Percentiles rank a stretch among this genome's conserved stretches.
Conservation (phyloP, 495 filamentous ascomycete genomes). For the Trypethelium eluteriae region DNA sequence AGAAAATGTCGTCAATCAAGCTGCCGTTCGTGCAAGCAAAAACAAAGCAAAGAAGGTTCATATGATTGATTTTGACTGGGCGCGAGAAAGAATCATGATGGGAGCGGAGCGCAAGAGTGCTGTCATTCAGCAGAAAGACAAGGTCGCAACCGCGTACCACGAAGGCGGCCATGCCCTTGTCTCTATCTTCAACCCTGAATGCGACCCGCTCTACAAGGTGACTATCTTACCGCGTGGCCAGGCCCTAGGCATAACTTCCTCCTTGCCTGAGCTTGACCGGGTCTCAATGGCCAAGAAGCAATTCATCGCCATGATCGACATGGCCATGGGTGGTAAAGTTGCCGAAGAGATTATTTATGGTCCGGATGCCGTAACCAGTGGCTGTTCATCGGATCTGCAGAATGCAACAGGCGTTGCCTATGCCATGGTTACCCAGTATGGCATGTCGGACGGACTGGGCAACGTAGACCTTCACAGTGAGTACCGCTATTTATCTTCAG, state of each 20-base stretch:
- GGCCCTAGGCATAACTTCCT: constrained; percentile 74
- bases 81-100: constrained; percentile 97
- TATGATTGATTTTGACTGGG: constrained; percentile 85
- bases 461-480: constrained; percentile 77
- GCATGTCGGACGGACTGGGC: constrained; percentile 82
- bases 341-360: constrained; percentile 93
- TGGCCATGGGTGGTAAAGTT: constrained; percentile 83
- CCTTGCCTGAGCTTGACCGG: constrained; percentile 82
- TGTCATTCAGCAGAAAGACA: constrained; percentile 82
- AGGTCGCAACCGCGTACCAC: constrained; percentile 87
- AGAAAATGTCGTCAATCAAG: constrained; percentile 94
- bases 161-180: constrained; percentile 94
- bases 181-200: constrained; percentile 64
- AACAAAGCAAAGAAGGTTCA: constrained; percentile 63
- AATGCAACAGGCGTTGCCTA: constrained; percentile 72
- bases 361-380: constrained; percentile 74
- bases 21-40: constrained; percentile 82
- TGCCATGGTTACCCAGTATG: constrained; percentile 73
- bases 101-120: constrained; percentile 82
- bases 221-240: constrained; percentile 89
- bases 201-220: constrained; percentile 82
- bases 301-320: constrained; percentile 68
- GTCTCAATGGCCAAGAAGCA: constrained; percentile 67
- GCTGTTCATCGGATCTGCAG: constrained; percentile 59
- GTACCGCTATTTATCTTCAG: constrained; percentile 71